Percentiles rank a stretch among this genome's conserved stretches.
These are phyloP conservation scores for Grigorovia humatica DNA, from an alignment of 805 yeast species.

Conservation along the genomic window DNA sequence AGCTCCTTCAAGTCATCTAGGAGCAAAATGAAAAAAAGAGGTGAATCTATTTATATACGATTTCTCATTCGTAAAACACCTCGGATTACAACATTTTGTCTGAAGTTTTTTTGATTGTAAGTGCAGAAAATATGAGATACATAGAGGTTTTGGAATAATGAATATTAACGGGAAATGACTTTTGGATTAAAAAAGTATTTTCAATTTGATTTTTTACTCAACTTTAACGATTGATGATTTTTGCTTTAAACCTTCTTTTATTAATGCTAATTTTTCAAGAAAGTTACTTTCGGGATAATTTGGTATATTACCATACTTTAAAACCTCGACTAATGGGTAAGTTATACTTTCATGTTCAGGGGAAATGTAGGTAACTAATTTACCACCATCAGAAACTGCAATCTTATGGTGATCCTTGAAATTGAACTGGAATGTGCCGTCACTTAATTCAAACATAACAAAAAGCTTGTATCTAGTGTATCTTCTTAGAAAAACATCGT, in stretches of 20 bases:
- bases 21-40: not conserved
- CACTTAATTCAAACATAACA: slow-evolving; percentile 87
- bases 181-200: not conserved
- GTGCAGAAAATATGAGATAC: not conserved
- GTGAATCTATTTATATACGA: not conserved
- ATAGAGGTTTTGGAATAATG: not conserved
- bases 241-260: slow-evolving; percentile 53
- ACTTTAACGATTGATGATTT: slow-evolving; percentile 26
- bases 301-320: slow-evolving; percentile 40
- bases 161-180: not conserved
- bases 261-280: slow-evolving; percentile 39
- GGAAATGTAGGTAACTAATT: slow-evolving; percentile 69
- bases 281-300: slow-evolving; percentile 37
- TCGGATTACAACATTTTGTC: not conserved
- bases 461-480: slow-evolving; percentile 69
- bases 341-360: slow-evolving; percentile 66
- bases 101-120: not conserved
- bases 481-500: slow-evolving; percentile 68
- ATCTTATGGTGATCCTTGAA: slow-evolving; percentile 91
- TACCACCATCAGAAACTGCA: slow-evolving; percentile 67
- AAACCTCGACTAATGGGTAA: slow-evolving; percentile 40
- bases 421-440: slow-evolving; percentile 88
- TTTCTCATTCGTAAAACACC: not conserved
- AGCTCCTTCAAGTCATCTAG: not conserved
- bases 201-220: slow-evolving; percentile 5